Percentiles rank a stretch among this genome's conserved stretches.
phyloP scores from a whole-genome alignment of 768 basidiomycete genomes.

The Mycena vulgaris region DNA sequence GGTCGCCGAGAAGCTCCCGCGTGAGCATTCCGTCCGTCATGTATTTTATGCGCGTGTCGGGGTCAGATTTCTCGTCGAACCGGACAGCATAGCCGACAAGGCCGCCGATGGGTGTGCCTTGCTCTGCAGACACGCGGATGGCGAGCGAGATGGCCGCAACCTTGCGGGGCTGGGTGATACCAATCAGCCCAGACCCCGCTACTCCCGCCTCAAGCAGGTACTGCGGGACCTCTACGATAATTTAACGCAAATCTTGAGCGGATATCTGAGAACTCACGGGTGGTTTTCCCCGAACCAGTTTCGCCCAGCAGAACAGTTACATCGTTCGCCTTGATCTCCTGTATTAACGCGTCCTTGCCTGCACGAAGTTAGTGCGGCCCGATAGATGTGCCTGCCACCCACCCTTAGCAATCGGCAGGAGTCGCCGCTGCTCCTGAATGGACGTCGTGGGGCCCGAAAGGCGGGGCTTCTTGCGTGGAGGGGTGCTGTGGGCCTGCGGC shows the following conservation, averaged over 20 bases:
- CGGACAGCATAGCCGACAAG: slow-evolving; percentile 96
- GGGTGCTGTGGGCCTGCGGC: slow-evolving; percentile 39
- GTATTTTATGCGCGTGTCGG: slow-evolving; percentile 92
- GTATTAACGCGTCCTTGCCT: slow-evolving; percentile 85
- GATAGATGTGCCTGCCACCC: slow-evolving; percentile 36
- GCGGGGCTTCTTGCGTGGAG: slow-evolving; percentile 33
- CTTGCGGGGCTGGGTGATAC: slow-evolving; percentile 94
- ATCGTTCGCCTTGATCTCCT: slow-evolving; percentile 83
- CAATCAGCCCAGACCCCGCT: slow-evolving; percentile 81
- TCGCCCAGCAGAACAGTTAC: slow-evolving; percentile 94
- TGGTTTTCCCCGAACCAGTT: slow-evolving; percentile 98
- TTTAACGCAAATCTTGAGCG: too few species aligned
- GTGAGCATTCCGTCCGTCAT: slow-evolving; percentile 99
- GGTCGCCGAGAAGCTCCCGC: slow-evolving; percentile 89
- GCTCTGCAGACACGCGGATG: slow-evolving; percentile 89
- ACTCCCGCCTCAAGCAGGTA: slow-evolving; percentile 91
- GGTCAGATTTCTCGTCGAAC: slow-evolving; percentile 87
- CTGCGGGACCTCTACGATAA: slow-evolving; percentile 97
- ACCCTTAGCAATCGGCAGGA: slow-evolving; percentile 89
- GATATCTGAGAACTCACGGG: slow-evolving; percentile 68
- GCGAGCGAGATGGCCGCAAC: slow-evolving; percentile 98
- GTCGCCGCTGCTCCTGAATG: slow-evolving; percentile 75
- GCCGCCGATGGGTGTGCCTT: slow-evolving; percentile 77
- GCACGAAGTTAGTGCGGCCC: slow-evolving; percentile 2
- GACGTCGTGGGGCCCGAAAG: slow-evolving; percentile 33